These are phyloP conservation scores for Malassezia furfur DNA, from an alignment of 1,284 basidiomycete species.

Conservation along the genomic window DNA sequence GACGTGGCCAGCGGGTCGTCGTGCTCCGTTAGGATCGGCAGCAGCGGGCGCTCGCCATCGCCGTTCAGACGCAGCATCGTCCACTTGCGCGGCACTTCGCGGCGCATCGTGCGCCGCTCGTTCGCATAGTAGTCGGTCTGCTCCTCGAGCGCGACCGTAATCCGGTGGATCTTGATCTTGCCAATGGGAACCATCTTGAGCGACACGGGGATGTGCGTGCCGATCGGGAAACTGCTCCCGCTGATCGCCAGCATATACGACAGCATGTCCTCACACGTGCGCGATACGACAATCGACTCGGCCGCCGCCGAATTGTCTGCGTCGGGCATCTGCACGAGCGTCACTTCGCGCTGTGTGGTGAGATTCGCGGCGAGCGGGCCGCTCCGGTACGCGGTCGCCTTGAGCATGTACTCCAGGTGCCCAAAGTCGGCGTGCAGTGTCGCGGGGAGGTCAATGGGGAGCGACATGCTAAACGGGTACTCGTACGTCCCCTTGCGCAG, in stretches of 20 bases:
- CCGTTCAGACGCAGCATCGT: conserved; percentile 61
- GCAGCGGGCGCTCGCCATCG: conserved; percentile 55
- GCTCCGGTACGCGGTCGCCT: conserved; percentile 71
- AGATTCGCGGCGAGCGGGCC: conserved; percentile 72
- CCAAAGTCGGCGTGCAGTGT: conserved; percentile 71
- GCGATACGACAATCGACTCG: conserved; percentile 73
- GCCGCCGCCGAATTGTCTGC: conserved; percentile 58
- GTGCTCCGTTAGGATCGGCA: conserved; percentile 59
- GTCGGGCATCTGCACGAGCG: conserved; percentile 63
- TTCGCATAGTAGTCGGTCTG: conserved; percentile 55
- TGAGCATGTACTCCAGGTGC: conserved; percentile 67
- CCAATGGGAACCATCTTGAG: conserved; percentile 70
- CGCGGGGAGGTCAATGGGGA: conserved; percentile 72
- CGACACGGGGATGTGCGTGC: conserved; percentile 69
- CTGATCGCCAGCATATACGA: conserved; percentile 69
- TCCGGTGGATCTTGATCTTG: conserved; percentile 71
- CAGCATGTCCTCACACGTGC: conserved; percentile 84
- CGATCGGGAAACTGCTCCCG: conserved; percentile 59
- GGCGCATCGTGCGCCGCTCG: conserved; percentile 58
- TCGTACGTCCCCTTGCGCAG: conserved; percentile 85
- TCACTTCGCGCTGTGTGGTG: conserved; percentile 63
- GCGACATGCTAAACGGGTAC: conserved; percentile 81
- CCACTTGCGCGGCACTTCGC: conserved; percentile 63
- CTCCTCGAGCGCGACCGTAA: conserved; percentile 66
- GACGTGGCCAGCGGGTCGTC: conserved; percentile 49